Percentiles rank a stretch among this genome's conserved stretches.
These are phyloP conservation scores for Seiridium unicorne DNA, from an alignment of 2,329 filamentous ascomycete species.

Conservation along the genomic window DNA sequence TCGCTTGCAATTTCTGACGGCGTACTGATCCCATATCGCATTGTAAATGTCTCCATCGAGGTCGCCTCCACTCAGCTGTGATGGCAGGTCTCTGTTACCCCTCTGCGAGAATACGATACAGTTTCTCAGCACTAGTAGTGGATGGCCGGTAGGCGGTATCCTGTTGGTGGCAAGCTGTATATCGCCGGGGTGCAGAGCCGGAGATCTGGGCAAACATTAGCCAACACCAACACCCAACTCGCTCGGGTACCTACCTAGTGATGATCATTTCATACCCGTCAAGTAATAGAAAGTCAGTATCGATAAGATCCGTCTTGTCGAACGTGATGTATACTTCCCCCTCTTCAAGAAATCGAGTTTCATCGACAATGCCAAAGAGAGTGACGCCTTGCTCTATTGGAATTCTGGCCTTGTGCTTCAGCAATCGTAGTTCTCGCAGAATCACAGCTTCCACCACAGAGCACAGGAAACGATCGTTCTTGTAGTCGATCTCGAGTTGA, in stretches of 20 bases:
- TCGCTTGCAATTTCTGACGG: conserved; percentile 35
- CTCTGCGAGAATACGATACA: conserved; percentile 76
- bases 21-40: conserved; percentile 66
- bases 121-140: conserved; percentile 63
- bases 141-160: conserved; percentile 57
- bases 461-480: conserved; percentile 67
- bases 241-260: conserved; percentile 37
- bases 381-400: conserved; percentile 69
- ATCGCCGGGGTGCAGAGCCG: conserved; percentile 79
- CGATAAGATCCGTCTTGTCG: conserved; percentile 32
- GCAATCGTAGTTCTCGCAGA: conserved; percentile 65
- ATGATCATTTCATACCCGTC: conserved; percentile 53
- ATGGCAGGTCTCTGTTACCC: conserved; percentile 72
- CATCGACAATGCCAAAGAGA: conserved; percentile 81
- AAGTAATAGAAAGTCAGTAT: conserved; percentile 28
- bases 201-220: conserved; percentile 50
- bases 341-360: conserved; percentile 66
- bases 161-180: conserved; percentile 65
- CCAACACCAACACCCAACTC: not conserved
- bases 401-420: conserved; percentile 80
- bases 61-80: conserved; percentile 77
- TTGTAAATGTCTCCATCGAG: conserved; percentile 83
- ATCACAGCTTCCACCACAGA: conserved; percentile 68
- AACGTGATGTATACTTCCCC: conserved; percentile 67
- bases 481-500: conserved; percentile 61